Conservation (phyloP, 2,329 filamentous ascomycete species). For the Monilinia fructicola region DNA sequence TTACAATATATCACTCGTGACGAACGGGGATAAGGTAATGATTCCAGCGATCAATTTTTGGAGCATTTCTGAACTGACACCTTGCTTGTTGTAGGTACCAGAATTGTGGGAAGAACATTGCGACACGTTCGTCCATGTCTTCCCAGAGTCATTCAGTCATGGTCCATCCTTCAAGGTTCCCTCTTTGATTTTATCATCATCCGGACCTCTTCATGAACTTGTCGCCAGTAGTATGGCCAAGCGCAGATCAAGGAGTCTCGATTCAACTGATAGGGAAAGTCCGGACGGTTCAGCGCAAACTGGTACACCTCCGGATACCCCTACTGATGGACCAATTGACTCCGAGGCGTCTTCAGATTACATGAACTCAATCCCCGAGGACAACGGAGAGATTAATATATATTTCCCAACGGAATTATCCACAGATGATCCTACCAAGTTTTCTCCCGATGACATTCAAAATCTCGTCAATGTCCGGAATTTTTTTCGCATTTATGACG, state of each 20-base stretch:
- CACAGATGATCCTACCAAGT: conserved; percentile 35
- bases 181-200: conserved; percentile 28
- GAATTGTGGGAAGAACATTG: conserved; percentile 65
- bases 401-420: conserved; percentile 49
- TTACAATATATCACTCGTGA: conserved; percentile 22
- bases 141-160: conserved; percentile 49
- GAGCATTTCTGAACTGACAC: not conserved
- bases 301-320: conserved; percentile 44
- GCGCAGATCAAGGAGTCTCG: conserved; percentile 46
- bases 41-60: not conserved
- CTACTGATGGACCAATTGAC: conserved; percentile 25
- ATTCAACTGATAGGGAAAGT: conserved; percentile 38
- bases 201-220: conserved; percentile 18
- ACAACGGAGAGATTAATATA: conserved; percentile 48
- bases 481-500: conserved; percentile 65
- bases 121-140: conserved; percentile 58
- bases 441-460: conserved; percentile 50
- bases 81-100: conserved; percentile 51
- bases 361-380: conserved; percentile 41
- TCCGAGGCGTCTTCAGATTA: conserved; percentile 31
- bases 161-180: conserved; percentile 61
- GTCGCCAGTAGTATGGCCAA: conserved; percentile 25
- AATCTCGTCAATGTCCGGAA: conserved; percentile 61
- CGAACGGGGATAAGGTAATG: conserved; percentile 17
- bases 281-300: conserved; percentile 40